Evolutionary conservation across 2,329 filamentous ascomycete genomes (phyloP), one percentile per base, ranked within the genome.

Genomic region (Parastagonospora nodorum): DNA sequence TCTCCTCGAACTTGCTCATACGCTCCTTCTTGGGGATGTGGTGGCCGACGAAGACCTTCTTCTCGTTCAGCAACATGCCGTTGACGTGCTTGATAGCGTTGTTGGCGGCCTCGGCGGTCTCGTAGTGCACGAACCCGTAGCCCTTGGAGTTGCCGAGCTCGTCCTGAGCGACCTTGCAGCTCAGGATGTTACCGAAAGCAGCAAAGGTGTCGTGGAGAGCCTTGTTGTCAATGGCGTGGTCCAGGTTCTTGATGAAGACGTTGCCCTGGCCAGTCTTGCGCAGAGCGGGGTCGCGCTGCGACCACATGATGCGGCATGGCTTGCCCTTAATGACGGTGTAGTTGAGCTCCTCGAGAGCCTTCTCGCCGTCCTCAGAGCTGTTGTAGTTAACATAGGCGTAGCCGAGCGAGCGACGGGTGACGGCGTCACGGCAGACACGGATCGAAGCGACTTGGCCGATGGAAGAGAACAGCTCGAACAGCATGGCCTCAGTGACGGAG

Each of bases 311-410:
- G 74, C 94, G 93, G 89, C 94, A 99, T 55, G 94, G 93, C 74
- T 90, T 92, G 70, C 92, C 92, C 86, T 97, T 97, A 83, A 99
- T 97, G 69, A 97, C 83, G 60, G 94, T 99, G 84, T 99, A 99
- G 87, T 99, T 99, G 69, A 99, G 86, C 81, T 99, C 94, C 81
- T 99, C 94, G 56, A 99, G 88, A 70, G 94, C 94, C 80, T 96
- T 95, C 84, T 99, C 94, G 69, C 94, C 94, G 76, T 99, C 94
- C 58, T 86, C 78, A 57, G 92, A 96, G 77, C 91, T 93, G 84
- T 97, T 99, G 87, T 97, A 99, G 87, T 99, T 99, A 80, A 99
- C 94, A 78, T 99, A 99, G 78, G 94, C 94, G 78, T 99, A 99
- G 66, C 94, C 94, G 64, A 99, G 91, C 62, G 94, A 99, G 78